These are phyloP conservation scores for Cotoneaster glaucophyllus DNA, from an alignment of 306 rosid species.

Conservation along the genomic window DNA sequence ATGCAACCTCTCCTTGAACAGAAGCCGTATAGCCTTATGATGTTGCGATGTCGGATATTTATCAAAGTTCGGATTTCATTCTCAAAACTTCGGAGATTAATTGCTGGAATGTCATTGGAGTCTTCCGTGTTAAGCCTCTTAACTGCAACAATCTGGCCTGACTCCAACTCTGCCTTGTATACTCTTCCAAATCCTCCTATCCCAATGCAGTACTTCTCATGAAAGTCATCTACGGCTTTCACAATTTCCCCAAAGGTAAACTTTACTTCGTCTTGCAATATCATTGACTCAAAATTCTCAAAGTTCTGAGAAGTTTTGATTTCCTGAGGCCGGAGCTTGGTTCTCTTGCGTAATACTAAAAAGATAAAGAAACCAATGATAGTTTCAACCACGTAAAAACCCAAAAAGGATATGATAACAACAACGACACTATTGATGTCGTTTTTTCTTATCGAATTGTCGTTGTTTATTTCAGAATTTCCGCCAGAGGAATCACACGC, in stretches of 20 bases:
- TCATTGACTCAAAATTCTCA: not conserved
- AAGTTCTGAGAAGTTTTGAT: not conserved
- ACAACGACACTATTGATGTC: too few relatives aligned
- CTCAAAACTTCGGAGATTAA: conserved; percentile 35
- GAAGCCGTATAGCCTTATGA: conserved; percentile 51
- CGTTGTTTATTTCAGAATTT: too few relatives aligned
- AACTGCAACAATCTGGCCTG: not conserved
- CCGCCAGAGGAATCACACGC: too few relatives aligned
- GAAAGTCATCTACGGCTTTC: conserved; percentile 39
- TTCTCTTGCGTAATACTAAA: not conserved
- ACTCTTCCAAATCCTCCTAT: conserved; percentile 60
- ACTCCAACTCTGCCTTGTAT: conserved; percentile 28
- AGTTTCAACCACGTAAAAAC: not conserved
- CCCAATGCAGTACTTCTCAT: conserved; percentile 51
- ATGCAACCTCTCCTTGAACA: conserved; percentile 15
- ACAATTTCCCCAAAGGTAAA: conserved; percentile 40
- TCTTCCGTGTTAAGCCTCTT: conserved; percentile 29
- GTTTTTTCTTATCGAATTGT: too few relatives aligned
- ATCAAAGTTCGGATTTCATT: conserved; percentile 42
- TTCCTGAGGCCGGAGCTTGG: not conserved
- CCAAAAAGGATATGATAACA: too few relatives aligned
- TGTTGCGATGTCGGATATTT: conserved; percentile 45
- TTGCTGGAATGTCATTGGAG: conserved; percentile 28
- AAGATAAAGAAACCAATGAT: not conserved
- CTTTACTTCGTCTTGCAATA: conserved; percentile 21